Conservation (phyloP, 257 asterid genomes). For the Perilla frutescens region DNA sequence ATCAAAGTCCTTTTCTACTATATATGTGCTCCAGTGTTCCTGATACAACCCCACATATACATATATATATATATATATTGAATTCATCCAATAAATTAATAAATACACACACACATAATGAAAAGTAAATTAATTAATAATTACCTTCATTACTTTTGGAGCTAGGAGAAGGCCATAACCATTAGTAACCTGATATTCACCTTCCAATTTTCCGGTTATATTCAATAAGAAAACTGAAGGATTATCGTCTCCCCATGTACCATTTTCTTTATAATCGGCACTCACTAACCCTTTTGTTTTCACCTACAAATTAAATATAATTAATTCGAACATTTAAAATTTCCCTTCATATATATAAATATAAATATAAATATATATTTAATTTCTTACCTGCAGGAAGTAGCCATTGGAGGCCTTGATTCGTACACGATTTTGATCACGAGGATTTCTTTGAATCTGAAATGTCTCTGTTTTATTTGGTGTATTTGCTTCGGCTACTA, state of each 20-base stretch:
- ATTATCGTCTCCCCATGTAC: constrained; percentile 66
- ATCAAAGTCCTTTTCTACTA: constrained; percentile 67
- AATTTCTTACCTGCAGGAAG: constrained; percentile 58
- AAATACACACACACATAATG: no score
- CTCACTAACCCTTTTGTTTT: constrained; percentile 57
- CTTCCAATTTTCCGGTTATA: constrained; percentile 45
- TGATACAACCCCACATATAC: background rate
- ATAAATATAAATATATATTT: no score
- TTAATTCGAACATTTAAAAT: no score
- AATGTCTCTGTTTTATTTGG: constrained; percentile 51
- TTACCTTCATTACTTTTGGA: constrained; percentile 60
- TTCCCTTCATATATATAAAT: no score
- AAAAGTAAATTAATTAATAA: background rate
- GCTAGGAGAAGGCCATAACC: constrained; percentile 70
- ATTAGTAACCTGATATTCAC: constrained; percentile 76
- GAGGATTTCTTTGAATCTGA: constrained; percentile 49
- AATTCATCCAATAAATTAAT: no score
- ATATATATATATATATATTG: background rate
- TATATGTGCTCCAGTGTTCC: constrained; percentile 71
- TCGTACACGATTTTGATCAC: constrained; percentile 51
- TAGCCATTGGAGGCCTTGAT: constrained; percentile 63
- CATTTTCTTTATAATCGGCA: constrained; percentile 58
- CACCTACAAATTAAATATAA: constrained; percentile 39
- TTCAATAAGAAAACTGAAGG: constrained; percentile 64
- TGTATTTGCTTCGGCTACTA: constrained; percentile 40